Conservation (phyloP, 495 filamentous ascomycete genomes). For the Chaetomium cochliodes region DNA sequence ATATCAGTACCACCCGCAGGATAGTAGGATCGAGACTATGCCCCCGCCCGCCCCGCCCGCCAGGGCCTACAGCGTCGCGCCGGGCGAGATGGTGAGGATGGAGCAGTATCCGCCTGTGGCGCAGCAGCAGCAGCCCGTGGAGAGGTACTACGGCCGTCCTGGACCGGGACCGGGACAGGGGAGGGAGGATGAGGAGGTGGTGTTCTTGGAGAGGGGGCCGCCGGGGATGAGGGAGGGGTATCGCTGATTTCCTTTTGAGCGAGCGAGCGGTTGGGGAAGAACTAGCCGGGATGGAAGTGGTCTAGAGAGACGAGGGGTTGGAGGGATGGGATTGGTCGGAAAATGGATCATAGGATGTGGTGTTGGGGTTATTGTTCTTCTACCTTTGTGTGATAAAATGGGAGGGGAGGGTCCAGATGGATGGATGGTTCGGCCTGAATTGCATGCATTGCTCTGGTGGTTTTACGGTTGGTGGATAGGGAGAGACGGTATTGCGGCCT, state of each 20-base stretch:
- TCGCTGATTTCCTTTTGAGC: slow-evolving; percentile 18
- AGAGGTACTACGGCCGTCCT: slow-evolving; percentile 32
- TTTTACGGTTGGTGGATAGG: no score
- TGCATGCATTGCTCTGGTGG: no score
- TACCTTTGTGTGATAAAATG: no score
- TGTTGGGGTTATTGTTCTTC: no score
- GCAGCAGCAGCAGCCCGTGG: slow-evolving; percentile 27
- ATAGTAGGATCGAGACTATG: slow-evolving; percentile 37
- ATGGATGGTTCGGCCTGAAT: no score
- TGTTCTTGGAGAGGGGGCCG: slow-evolving; percentile 47
- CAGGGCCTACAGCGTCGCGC: slow-evolving; percentile 48
- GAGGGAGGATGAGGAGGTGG: slow-evolving; percentile 43
- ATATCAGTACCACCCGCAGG: slow-evolving; percentile 35
- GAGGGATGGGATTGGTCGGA: no score
- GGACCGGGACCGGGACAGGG: slow-evolving; percentile 26
- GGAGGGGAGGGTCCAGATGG: no score
- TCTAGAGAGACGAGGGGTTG: not conserved
- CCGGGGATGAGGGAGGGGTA: slow-evolving; percentile 35
- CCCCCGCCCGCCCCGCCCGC: slow-evolving; percentile 26
- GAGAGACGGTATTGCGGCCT: no score
- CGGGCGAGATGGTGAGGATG: slow-evolving; percentile 31
- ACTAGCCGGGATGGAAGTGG: not conserved
- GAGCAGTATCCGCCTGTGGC: slow-evolving; percentile 40
- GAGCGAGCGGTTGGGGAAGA: not conserved
- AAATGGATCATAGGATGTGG: no score